A percentile compares a stretch with the other conserved stretches of the same genome.
Conservation (phyloP, 345 rosid species). For the Citrus cavaleriei region DNA sequence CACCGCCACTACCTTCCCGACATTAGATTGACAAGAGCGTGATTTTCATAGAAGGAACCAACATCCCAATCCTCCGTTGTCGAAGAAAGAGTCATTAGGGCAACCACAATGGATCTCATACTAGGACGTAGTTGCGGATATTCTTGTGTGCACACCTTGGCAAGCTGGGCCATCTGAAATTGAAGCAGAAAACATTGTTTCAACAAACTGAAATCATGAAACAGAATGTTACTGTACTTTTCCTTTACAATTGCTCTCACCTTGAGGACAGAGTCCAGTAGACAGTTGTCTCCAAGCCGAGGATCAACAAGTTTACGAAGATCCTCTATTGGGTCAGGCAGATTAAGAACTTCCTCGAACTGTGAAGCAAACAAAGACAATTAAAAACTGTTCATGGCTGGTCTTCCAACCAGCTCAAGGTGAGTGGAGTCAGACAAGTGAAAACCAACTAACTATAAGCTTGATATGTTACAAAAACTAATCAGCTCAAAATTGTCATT, state of each 20-base stretch:
- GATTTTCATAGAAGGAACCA: constrained; percentile 62
- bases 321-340: constrained; percentile 54
- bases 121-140: constrained; percentile 74
- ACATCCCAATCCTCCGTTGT: constrained; percentile 81
- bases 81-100: constrained; percentile 80
- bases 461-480: too few relatives aligned
- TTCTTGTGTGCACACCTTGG: constrained; percentile 83
- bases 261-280: constrained; percentile 69
- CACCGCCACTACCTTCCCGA: constrained; percentile 52
- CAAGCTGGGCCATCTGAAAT: constrained; percentile 86
- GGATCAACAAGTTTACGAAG: constrained; percentile 63
- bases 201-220: background rate
- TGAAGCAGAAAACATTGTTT: constrained; percentile 1
- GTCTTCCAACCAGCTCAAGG: background rate
- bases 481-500: too few relatives aligned
- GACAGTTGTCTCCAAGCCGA: constrained; percentile 69
- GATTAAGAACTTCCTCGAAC: constrained; percentile 74
- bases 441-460: background rate
- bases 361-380: constrained; percentile 14
- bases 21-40: constrained; percentile 70
- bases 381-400: background rate
- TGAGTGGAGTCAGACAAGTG: background rate
- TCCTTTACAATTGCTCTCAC: constrained; percentile 26
- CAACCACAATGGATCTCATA: constrained; percentile 90
- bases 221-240: background rate